These are phyloP conservation scores for Cucurbita ficifolia DNA, from an alignment of 306 rosid species.

Conservation along the genomic window DNA sequence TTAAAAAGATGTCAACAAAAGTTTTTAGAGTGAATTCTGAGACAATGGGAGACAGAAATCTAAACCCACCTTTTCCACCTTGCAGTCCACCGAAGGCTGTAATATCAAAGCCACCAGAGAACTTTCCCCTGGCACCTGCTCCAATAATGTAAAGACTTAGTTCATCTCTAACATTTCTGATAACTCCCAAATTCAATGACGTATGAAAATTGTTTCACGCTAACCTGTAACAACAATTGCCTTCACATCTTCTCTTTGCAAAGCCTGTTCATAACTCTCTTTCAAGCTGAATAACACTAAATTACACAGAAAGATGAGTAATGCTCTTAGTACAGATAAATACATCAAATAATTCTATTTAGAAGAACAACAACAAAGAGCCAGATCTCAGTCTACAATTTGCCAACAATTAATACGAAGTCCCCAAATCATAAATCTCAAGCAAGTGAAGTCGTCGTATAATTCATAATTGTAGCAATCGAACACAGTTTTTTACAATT, in stretches of 20 bases:
- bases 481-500: neutral
- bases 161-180: neutral
- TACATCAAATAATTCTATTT: neutral
- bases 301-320: neutral
- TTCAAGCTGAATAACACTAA: conserved; percentile 55
- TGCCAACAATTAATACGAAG: neutral
- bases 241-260: conserved; percentile 66
- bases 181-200: neutral
- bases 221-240: conserved; percentile 83
- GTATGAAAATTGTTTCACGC: conserved; percentile 5
- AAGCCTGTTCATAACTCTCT: conserved; percentile 57
- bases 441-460: neutral
- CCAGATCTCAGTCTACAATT: neutral
- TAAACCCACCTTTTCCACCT: conserved; percentile 35
- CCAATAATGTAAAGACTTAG: conserved; percentile 8
- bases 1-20: conserved; percentile 9
- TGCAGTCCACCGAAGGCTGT: conserved; percentile 52
- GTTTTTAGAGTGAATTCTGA: neutral
- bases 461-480: neutral
- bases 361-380: neutral
- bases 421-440: neutral
- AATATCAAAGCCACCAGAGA: conserved; percentile 97
- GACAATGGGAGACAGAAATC: neutral
- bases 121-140: conserved; percentile 72
- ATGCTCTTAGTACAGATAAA: neutral